phyloP scores from a whole-genome alignment of 2,329 filamentous ascomycete genomes.

The Teratosphaeria gauchensis region DNA sequence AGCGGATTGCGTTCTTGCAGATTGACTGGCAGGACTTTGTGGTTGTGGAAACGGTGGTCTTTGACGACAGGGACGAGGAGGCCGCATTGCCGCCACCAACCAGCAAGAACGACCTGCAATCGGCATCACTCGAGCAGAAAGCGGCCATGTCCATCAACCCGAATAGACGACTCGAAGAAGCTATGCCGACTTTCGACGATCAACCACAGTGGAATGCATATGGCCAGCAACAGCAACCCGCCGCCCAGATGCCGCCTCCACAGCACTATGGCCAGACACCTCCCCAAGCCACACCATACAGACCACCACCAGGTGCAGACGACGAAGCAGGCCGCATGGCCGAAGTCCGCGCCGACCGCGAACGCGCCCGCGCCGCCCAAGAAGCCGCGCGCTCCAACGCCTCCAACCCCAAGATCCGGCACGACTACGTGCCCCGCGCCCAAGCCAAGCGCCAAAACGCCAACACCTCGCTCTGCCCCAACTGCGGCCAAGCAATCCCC shows the following conservation, averaged over 20 bases:
- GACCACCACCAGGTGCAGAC: constrained; percentile 17
- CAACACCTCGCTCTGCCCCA: constrained; percentile 72
- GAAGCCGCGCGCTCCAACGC: constrained; percentile 66
- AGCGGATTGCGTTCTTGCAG: constrained; percentile 66
- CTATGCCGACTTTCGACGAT: constrained; percentile 66
- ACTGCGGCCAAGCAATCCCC: constrained; percentile 84
- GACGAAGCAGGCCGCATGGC: constrained; percentile 27
- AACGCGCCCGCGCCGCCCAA: constrained; percentile 65
- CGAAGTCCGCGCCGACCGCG: constrained; percentile 31
- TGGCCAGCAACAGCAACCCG: constrained; percentile 5
- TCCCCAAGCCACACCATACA: constrained; percentile 17
- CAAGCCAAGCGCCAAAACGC: constrained; percentile 45
- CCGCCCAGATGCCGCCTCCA: constrained; percentile 16
- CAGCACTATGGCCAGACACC: constrained; percentile 6
- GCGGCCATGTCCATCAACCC: constrained; percentile 78
- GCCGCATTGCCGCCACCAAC: constrained; percentile 81
- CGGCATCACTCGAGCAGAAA: constrained; percentile 88
- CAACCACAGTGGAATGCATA: constrained; percentile 18
- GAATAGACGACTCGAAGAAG: constrained; percentile 83
- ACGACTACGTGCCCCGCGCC: constrained; percentile 82
- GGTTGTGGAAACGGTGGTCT: constrained; percentile 88
- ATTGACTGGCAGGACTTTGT: constrained; percentile 99
- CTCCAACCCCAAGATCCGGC: constrained; percentile 62
- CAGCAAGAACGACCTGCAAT: constrained; percentile 82
- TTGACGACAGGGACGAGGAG: constrained; percentile 79